Percentiles rank a stretch among this genome's conserved stretches.
These are phyloP conservation scores for Allium fistulosum DNA, from an alignment of 106 monocot genomes.

Conservation along the genomic window DNA sequence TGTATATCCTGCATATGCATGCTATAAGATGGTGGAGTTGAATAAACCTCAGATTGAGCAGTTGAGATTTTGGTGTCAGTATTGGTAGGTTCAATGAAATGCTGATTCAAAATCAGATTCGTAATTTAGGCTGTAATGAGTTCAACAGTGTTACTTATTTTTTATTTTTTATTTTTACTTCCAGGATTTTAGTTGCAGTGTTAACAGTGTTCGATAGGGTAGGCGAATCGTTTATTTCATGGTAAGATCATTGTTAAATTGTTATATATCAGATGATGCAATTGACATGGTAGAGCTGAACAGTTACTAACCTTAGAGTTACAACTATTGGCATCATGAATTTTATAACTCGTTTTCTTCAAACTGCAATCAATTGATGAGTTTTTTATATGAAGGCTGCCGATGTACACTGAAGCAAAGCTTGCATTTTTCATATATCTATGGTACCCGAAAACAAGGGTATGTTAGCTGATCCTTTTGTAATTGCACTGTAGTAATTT, in stretches of 20 bases:
- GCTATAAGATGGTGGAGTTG: conserved; percentile 57
- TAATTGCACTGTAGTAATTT: not conserved
- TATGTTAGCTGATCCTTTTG: conserved; percentile 11
- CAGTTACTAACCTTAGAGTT: too few species aligned
- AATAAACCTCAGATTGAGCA: conserved; percentile 64
- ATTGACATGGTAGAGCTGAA: not conserved
- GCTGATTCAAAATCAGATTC: too few species aligned
- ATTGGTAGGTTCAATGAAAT: conserved; percentile 28
- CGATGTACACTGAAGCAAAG: conserved; percentile 91
- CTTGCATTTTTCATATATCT: conserved; percentile 80
- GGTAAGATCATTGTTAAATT: conserved; percentile 25
- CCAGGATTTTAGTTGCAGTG: conserved; percentile 81
- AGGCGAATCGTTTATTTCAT: conserved; percentile 74
- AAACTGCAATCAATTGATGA: not conserved
- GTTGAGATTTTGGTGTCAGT: conserved; percentile 61
- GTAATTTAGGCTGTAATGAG: too few species aligned
- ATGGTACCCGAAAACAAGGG: conserved; percentile 92
- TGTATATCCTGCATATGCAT: conserved; percentile 64
- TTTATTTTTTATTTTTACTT: conserved; percentile 1
- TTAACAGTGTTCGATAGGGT: conserved; percentile 71
- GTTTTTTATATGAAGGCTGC: conserved; percentile 48
- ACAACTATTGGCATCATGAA: too few species aligned
- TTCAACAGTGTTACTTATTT: too few species aligned
- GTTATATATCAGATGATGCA: not conserved
- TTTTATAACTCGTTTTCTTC: not conserved